Conservation (phyloP, 2,329 filamentous ascomycete species). For the Paraconiothyrium sp. region DNA sequence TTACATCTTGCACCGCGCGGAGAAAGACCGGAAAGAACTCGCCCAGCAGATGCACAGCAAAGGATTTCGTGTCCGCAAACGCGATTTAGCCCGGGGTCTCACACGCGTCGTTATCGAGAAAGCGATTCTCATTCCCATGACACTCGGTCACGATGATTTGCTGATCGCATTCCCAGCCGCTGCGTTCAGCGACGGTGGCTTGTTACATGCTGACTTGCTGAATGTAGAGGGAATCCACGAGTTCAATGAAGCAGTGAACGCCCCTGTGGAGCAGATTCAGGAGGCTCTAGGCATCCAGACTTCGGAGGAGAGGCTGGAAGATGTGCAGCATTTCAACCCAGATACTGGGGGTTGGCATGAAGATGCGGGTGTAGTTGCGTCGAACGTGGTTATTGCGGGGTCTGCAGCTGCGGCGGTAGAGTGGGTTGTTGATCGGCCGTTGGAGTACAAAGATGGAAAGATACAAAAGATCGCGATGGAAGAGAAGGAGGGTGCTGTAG, state of each 20-base stretch:
- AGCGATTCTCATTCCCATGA: conserved; percentile 10
- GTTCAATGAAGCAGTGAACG: background rate
- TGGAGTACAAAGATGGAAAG: conserved; percentile 15
- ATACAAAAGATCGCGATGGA: conserved; percentile 12
- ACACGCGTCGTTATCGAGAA: conserved; percentile 1
- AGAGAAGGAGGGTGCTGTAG: background rate
- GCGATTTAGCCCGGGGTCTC: conserved; percentile 6
- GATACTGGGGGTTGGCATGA: conserved; percentile 15
- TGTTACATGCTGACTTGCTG: background rate
- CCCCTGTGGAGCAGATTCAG: background rate
- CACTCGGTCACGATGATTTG: conserved; percentile 11
- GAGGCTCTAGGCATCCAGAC: background rate
- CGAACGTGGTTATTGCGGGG: conserved; percentile 12
- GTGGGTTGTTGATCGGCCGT: conserved; percentile 12
- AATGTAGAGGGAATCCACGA: background rate
- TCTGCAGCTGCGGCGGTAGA: conserved; percentile 8
- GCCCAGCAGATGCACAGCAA: background rate
- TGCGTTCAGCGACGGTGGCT: background rate
- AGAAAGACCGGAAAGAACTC: background rate
- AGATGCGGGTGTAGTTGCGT: background rate
- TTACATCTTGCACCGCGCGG: conserved; percentile 7
- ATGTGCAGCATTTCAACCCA: background rate
- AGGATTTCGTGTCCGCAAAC: conserved; percentile 3
- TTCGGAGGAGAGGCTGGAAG: conserved; percentile 5
- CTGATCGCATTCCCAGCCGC: background rate